Conservation (phyloP, 495 filamentous ascomycete genomes). For the Hyaloscypha variabilis region DNA sequence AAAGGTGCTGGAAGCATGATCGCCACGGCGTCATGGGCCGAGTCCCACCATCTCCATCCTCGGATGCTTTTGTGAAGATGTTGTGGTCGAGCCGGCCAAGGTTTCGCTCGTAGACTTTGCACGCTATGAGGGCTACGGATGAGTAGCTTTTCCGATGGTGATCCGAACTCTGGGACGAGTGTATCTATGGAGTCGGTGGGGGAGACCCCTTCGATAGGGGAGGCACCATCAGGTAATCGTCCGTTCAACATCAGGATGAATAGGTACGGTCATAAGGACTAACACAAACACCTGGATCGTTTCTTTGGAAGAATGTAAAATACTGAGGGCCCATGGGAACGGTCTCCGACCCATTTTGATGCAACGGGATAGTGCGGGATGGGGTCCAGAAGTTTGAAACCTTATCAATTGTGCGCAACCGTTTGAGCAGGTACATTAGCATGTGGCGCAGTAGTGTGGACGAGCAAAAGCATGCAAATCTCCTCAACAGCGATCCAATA, state of each 20-base stretch:
- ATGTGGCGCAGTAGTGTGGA: constrained; percentile 6
- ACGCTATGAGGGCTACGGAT: background rate
- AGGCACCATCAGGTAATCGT: background rate
- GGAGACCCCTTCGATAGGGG: constrained; percentile 10
- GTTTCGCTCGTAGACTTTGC: constrained; percentile 22
- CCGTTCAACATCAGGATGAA: background rate
- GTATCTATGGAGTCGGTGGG: constrained; percentile 14
- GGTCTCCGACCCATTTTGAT: background rate
- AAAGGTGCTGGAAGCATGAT: constrained; percentile 22
- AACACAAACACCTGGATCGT: background rate
- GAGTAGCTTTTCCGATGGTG: background rate
- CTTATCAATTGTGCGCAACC: constrained; percentile 5
- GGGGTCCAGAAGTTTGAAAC: constrained; percentile 6
- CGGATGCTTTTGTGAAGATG: constrained; percentile 30
- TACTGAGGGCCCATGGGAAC: background rate
- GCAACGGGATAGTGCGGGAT: constrained; percentile 1
- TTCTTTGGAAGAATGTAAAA: background rate
- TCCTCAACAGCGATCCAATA: background rate
- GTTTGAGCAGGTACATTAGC: constrained; percentile 12
- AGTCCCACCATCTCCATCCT: constrained; percentile 40
- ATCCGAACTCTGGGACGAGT: background rate
- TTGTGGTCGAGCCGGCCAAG: constrained; percentile 27
- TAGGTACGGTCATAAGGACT: background rate
- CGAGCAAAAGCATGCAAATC: background rate
- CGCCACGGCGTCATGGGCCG: constrained; percentile 20